Conservation (phyloP, 2,329 filamentous ascomycete species). For the Tolypocladium capitatum region DNA sequence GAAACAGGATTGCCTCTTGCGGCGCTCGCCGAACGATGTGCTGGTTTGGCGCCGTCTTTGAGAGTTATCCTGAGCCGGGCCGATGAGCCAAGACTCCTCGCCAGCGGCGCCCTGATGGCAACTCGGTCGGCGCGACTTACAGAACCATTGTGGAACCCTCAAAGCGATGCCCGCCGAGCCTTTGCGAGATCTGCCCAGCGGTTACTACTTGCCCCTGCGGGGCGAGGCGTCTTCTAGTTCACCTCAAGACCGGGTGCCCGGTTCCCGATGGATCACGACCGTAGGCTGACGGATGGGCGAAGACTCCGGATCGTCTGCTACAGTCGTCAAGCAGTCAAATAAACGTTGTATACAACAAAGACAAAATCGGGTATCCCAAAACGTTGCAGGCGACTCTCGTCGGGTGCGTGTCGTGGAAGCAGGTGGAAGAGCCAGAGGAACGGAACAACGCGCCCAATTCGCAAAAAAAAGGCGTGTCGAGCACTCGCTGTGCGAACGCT, state of each 20-base stretch:
- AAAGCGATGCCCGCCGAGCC: too few relatives aligned
- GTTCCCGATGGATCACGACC: not conserved
- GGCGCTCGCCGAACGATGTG: not conserved
- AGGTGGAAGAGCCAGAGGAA: not conserved
- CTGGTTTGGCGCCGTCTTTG: not conserved
- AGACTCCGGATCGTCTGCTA: not conserved
- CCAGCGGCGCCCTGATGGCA: not conserved
- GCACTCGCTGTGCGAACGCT: conserved; percentile 1
- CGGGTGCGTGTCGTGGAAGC: not conserved
- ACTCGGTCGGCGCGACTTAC: not conserved
- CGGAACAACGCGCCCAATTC: not conserved
- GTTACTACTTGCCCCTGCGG: not conserved
- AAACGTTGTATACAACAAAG: not conserved
- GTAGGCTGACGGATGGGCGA: too few relatives aligned
- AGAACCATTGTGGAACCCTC: not conserved
- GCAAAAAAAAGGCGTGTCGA: not conserved
- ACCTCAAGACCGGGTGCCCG: not conserved
- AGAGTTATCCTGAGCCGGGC: not conserved
- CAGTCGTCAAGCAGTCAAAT: not conserved
- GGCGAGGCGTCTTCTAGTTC: not conserved
- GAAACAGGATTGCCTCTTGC: not conserved
- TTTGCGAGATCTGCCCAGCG: not conserved
- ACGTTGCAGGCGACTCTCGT: not conserved
- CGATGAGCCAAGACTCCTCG: not conserved
- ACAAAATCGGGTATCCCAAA: not conserved